A percentile compares a stretch with the other conserved stretches of the same genome.
Conservation (phyloP, 768 basidiomycete genomes). For the Phylloporus sp. region DNA sequence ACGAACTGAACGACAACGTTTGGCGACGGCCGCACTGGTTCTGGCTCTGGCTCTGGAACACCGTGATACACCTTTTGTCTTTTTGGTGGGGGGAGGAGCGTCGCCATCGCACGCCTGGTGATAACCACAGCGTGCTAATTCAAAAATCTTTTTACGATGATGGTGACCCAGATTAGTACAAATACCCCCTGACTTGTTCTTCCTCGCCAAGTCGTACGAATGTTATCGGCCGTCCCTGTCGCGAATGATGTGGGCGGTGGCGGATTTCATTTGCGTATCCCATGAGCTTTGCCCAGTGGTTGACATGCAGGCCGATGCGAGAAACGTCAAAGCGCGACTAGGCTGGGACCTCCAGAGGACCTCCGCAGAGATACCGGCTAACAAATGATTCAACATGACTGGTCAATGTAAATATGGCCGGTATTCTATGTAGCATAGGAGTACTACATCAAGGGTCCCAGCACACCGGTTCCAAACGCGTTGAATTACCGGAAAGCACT, state of each 20-base stretch:
- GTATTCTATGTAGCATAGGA: background rate
- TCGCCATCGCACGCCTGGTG: slow-evolving; percentile 58
- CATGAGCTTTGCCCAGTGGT: no score
- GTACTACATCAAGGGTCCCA: slow-evolving; percentile 12
- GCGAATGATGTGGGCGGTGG: background rate
- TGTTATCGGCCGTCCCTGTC: background rate
- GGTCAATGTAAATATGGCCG: background rate
- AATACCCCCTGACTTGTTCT: slow-evolving; percentile 14
- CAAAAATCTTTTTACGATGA: background rate
- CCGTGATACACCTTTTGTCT: slow-evolving; percentile 81
- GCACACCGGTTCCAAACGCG: background rate
- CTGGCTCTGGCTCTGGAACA: slow-evolving; percentile 58
- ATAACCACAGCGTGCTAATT: background rate
- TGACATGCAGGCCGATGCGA: no score
- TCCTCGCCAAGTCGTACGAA: no score
- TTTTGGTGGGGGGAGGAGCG: slow-evolving; percentile 84
- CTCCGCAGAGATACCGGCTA: slow-evolving; percentile 4
- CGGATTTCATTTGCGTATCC: no score
- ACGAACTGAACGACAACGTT: slow-evolving; percentile 91
- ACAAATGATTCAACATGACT: slow-evolving; percentile 4
- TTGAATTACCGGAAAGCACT: slow-evolving; percentile 1
- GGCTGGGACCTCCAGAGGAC: no score
- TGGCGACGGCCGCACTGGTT: slow-evolving; percentile 45
- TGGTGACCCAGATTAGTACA: slow-evolving; percentile 5
- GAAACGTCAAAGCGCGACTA: no score